Percentiles rank a stretch among this genome's conserved stretches.
phyloP scores from a whole-genome alignment of 179 eudicot species.

The Beta corolliflora region DNA sequence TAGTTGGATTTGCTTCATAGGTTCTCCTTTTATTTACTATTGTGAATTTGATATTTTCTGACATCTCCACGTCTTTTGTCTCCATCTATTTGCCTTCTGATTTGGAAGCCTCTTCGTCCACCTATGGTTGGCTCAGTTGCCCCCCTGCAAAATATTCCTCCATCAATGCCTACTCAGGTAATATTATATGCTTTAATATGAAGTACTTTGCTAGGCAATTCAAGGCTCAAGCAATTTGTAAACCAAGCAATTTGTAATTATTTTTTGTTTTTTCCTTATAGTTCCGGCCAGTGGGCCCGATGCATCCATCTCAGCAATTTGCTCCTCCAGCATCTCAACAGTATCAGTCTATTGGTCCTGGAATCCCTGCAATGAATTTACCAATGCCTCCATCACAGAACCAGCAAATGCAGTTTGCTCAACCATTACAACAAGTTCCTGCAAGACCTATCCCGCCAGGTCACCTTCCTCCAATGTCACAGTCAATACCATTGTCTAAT shows the following conservation, averaged over 20 bases:
- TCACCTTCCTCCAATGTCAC: slow-evolving; percentile 47
- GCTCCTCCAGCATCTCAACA: slow-evolving; percentile 61
- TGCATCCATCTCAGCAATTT: slow-evolving; percentile 61
- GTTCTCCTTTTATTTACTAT: background rate
- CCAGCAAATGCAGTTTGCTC: slow-evolving; percentile 69
- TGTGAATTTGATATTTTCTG: background rate
- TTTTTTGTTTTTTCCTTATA: slow-evolving; percentile 33
- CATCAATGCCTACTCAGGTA: slow-evolving; percentile 78
- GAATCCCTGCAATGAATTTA: slow-evolving; percentile 42
- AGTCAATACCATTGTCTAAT: slow-evolving; percentile 52
- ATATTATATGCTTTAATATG: slow-evolving; percentile 14
- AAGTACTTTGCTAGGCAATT: background rate
- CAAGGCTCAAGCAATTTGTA: too few species aligned
- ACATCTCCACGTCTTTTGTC: slow-evolving; percentile 5
- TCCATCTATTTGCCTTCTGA: slow-evolving; percentile 16
- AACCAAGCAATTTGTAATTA: background rate
- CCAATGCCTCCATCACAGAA: slow-evolving; percentile 59
- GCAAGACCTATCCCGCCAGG: slow-evolving; percentile 53
- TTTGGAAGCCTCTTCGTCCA: slow-evolving; percentile 63
- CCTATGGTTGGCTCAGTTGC: slow-evolving; percentile 48
- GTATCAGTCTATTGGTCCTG: slow-evolving; percentile 57
- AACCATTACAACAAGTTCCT: slow-evolving; percentile 58
- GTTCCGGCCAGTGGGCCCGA: slow-evolving; percentile 66
- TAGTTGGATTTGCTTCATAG: background rate
- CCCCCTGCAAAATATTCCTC: slow-evolving; percentile 64